Evolutionary conservation across 78 protist species (phyloP).

Genomic region (Carpediemonas membranifera): DNA sequence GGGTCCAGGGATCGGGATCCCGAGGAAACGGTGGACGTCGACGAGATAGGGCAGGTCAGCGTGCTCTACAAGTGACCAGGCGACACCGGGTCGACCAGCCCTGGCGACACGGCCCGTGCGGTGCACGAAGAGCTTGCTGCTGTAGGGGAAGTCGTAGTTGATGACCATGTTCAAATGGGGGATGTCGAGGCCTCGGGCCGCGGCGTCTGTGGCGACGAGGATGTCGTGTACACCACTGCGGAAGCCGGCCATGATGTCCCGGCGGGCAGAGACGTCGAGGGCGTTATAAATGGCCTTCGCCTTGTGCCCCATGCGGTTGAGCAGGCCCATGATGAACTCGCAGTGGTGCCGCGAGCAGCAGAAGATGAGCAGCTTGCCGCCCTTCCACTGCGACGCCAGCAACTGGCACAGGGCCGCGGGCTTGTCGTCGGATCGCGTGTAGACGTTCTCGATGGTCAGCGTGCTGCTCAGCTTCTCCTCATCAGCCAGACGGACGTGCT

Average conservation of each 20-base stretch:
- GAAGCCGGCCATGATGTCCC: conserved; percentile 95
- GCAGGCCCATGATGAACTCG: conserved; percentile 81
- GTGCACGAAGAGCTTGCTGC: conserved; percentile 93
- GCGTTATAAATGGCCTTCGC: conserved; percentile 84
- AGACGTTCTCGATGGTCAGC: conserved; percentile 72
- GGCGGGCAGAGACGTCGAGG: conserved; percentile 69
- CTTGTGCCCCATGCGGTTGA: conserved; percentile 54
- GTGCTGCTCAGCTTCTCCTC: conserved; percentile 92
- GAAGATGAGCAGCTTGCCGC: conserved; percentile 95
- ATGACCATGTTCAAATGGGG: conserved; percentile 95
- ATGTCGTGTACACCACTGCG: conserved; percentile 81
- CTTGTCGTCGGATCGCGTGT: conserved; percentile 89
- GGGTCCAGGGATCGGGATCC: too few relatives aligned
- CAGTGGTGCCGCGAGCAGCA: conserved; percentile 87
- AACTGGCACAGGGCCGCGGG: conserved; percentile 90
- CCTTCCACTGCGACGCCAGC: conserved; percentile 70
- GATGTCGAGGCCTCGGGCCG: conserved; percentile 92
- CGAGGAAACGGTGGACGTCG: too few relatives aligned
- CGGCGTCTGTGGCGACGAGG: conserved; percentile 88
- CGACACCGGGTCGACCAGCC: conserved; percentile 72
- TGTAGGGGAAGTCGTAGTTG: conserved; percentile 92
- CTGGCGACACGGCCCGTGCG: conserved; percentile 98
- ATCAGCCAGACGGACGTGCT: conserved; percentile 77
- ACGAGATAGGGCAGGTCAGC: conserved; percentile 21
- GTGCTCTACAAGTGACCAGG: background rate